Conservation (phyloP, 176 grass and related monocot species). For the Oropetium thomaeum region DNA sequence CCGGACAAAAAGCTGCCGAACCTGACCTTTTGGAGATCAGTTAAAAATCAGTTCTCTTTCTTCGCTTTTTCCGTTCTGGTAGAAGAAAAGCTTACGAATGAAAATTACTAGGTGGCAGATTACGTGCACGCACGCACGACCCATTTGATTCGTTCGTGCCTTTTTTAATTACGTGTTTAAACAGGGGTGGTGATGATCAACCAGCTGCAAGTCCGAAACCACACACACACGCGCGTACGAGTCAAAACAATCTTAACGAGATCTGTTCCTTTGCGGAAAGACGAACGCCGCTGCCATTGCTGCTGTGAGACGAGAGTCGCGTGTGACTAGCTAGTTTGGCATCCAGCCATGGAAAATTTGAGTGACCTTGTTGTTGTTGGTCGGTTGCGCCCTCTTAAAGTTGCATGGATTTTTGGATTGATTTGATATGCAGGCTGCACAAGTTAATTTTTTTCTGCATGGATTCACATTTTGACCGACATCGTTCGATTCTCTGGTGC, state of each 20-base stretch:
- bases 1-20: background rate
- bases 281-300: no score
- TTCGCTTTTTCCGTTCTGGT: background rate
- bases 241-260: conserved; percentile 31
- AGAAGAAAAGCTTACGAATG: conserved; percentile 2
- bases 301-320: background rate
- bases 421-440: background rate
- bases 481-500: background rate
- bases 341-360: conserved; percentile 10
- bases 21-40: background rate
- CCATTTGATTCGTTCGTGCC: background rate
- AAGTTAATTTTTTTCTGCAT: no score
- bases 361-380: no score
- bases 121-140: conserved; percentile 21
- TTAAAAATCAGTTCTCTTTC: background rate
- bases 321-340: conserved; percentile 26
- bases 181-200: background rate
- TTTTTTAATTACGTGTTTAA: background rate
- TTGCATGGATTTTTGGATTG: background rate
- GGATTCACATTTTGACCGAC: conserved; percentile 13
- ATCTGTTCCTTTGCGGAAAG: conserved; percentile 24
- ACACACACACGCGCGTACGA: no score
- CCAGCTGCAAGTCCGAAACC: background rate
- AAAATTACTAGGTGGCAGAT: conserved; percentile 18
- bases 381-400: background rate